phyloP scores from a whole-genome alignment of 768 basidiomycete genomes.

The Candolleomyces efflorescens region DNA sequence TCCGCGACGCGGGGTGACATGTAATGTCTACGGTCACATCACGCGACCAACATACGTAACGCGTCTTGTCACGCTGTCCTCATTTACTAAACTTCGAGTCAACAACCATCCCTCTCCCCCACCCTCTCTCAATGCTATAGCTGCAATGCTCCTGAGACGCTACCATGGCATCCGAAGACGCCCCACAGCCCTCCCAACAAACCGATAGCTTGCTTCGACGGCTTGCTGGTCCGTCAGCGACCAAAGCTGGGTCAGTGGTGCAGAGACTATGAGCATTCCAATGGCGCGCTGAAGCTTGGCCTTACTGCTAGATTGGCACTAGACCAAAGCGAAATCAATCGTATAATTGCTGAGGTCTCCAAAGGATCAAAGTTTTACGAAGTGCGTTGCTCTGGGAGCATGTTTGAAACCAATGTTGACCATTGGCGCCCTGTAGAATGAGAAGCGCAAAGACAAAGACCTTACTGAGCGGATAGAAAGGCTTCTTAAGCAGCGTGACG shows the following conservation, averaged over 20 bases:
- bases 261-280: no score
- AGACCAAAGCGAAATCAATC: slow-evolving; percentile 83
- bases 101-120: not conserved
- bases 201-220: slow-evolving; percentile 69
- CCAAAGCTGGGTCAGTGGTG: slow-evolving; percentile 75
- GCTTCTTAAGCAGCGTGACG: slow-evolving; percentile 63
- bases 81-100: not conserved
- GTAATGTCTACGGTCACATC: not conserved
- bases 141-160: not conserved
- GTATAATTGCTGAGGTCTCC: slow-evolving; percentile 84
- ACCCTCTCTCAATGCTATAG: not conserved
- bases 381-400: slow-evolving; percentile 30
- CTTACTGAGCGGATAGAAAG: slow-evolving; percentile 71
- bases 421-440: slow-evolving; percentile 51
- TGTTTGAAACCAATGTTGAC: not conserved
- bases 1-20: not conserved
- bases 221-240: slow-evolving; percentile 84
- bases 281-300: not conserved
- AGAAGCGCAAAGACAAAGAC: slow-evolving; percentile 86
- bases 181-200: slow-evolving; percentile 48
- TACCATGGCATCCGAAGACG: not conserved
- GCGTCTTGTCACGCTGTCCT: not conserved
- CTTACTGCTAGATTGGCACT: slow-evolving; percentile 50
- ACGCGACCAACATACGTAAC: not conserved
- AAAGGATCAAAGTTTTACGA: slow-evolving; percentile 94